phyloP scores from a whole-genome alignment of 805 yeast species.

The Wickerhamiella domercqiae region DNA sequence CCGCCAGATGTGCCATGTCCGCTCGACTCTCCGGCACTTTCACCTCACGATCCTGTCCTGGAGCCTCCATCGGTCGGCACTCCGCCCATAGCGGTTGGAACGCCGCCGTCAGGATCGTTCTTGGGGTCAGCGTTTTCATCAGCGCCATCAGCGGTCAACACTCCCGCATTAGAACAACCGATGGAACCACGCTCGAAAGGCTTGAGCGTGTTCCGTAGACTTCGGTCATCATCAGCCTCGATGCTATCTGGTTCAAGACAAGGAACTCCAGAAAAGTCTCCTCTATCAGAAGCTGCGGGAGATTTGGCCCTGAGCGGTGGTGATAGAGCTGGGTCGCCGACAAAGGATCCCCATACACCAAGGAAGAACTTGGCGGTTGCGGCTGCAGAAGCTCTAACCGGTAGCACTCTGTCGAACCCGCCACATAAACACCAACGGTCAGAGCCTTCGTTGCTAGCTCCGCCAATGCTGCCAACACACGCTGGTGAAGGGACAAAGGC shows the following conservation, averaged over 20 bases:
- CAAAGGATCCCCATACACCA: too few species aligned
- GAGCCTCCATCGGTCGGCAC: not conserved
- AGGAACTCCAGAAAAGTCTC: not conserved
- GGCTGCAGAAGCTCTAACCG: conserved; percentile 2
- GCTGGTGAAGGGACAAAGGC: not conserved
- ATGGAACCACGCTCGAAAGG: not conserved
- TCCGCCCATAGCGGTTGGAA: not conserved
- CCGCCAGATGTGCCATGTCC: not conserved
- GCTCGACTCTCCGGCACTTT: not conserved
- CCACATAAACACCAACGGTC: not conserved
- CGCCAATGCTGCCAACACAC: not conserved
- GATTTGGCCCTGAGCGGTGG: too few species aligned
- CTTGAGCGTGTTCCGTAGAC: not conserved
- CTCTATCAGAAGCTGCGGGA: too few species aligned
- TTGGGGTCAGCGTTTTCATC: too few species aligned
- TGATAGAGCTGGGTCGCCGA: too few species aligned
- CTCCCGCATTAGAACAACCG: not conserved
- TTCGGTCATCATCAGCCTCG: not conserved
- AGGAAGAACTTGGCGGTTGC: conserved; percentile 3
- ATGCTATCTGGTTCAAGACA: not conserved
- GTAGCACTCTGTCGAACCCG: not conserved
- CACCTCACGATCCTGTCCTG: not conserved
- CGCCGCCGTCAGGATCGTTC: not conserved
- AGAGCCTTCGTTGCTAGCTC: too few species aligned
- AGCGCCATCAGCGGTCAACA: not conserved